Percentiles rank a stretch among this genome's conserved stretches.
Conservation (phyloP, 2,329 filamentous ascomycete species). For the Chalara sp. region DNA sequence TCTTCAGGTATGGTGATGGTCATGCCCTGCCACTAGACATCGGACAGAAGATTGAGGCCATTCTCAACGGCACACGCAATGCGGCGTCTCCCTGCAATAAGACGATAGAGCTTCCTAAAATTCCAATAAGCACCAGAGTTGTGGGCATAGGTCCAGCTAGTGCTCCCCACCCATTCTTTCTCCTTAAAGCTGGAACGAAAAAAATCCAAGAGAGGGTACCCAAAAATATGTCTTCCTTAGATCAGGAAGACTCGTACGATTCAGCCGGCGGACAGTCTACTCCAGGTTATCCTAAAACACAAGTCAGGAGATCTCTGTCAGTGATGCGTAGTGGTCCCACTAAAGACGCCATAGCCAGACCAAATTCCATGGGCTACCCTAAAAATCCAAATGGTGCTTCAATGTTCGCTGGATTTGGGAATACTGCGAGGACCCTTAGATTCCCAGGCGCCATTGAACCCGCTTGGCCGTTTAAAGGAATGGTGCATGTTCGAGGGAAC, state of each 20-base stretch:
- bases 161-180: slow-evolving; percentile 63
- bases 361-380: too few species aligned
- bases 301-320: too few species aligned
- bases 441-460: slow-evolving; percentile 61
- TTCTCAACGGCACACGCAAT: slow-evolving; percentile 36
- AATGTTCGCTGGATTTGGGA: slow-evolving; percentile 18
- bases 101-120: neutral
- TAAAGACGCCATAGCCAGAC: too few species aligned
- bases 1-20: slow-evolving; percentile 53
- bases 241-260: too few species aligned
- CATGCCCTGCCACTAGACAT: slow-evolving; percentile 38
- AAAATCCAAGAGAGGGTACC: too few species aligned
- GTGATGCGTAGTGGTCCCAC: too few species aligned
- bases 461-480: slow-evolving; percentile 64
- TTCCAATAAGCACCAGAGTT: slow-evolving; percentile 15
- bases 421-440: slow-evolving; percentile 35
- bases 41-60: slow-evolving; percentile 55
- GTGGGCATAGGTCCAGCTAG: slow-evolving; percentile 30
- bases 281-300: too few species aligned
- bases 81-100: neutral
- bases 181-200: slow-evolving; percentile 38
- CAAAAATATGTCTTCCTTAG: too few species aligned
- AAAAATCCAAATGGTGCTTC: neutral
- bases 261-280: too few species aligned
- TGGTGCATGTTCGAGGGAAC: slow-evolving; percentile 54